A percentile compares a stretch with the other conserved stretches of the same genome.
These are phyloP conservation scores for Parsonsia alboflavescens DNA, from an alignment of 257 asterid species.

Conservation along the genomic window DNA sequence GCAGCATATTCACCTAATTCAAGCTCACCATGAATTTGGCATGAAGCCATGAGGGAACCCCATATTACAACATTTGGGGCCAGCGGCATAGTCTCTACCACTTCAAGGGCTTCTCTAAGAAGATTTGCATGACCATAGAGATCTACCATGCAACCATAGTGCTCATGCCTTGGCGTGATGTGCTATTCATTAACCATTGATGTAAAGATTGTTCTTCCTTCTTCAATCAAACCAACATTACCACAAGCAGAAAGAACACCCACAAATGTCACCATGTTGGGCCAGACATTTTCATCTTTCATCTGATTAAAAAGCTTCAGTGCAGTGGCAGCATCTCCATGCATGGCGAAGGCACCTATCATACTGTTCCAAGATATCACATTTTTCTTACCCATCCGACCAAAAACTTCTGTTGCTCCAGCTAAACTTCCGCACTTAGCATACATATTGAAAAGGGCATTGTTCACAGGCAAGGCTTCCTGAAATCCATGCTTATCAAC, in stretches of 20 bases:
- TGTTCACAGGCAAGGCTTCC: constrained; percentile 49
- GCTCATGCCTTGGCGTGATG: constrained; percentile 58
- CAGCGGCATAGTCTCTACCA: constrained; percentile 69
- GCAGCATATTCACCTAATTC: constrained; percentile 77
- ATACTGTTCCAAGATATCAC: constrained; percentile 77
- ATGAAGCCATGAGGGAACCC: constrained; percentile 79
- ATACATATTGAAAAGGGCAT: constrained; percentile 75
- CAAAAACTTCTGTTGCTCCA: constrained; percentile 47
- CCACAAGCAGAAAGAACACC: constrained; percentile 75
- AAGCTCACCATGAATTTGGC: constrained; percentile 54
- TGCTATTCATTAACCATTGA: constrained; percentile 55
- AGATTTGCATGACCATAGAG: constrained; percentile 64
- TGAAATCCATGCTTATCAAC: constrained; percentile 49
- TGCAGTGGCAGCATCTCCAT: constrained; percentile 57
- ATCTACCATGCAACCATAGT: constrained; percentile 83
- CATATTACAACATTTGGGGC: constrained; percentile 71
- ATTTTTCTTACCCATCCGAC: constrained; percentile 41
- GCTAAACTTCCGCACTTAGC: constrained; percentile 72
- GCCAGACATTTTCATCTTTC: constrained; percentile 50
- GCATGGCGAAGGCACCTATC: constrained; percentile 52
- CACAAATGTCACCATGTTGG: constrained; percentile 70
- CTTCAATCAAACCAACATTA: constrained; percentile 64
- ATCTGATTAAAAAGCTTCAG: constrained; percentile 45
- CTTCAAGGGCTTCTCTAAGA: constrained; percentile 47
- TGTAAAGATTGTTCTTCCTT: constrained; percentile 45